Conservation (phyloP, 192 early-diverging fungal species). For the Thamnidium elegans region DNA sequence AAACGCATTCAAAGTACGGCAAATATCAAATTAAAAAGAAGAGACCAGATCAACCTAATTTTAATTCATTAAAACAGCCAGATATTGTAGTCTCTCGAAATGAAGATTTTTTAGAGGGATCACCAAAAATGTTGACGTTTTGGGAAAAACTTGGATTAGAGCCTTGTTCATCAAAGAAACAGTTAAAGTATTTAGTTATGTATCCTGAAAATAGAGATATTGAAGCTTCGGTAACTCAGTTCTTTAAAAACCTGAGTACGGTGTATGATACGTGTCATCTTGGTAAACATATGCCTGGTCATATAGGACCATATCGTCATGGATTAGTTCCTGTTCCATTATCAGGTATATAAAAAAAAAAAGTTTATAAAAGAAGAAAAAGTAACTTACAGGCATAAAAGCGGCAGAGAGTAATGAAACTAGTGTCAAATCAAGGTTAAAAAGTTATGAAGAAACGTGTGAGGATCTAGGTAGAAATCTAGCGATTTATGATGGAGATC, state of each 20-base stretch:
- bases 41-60: slow-evolving; percentile 34
- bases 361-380: too few relatives aligned
- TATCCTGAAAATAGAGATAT: slow-evolving; percentile 43
- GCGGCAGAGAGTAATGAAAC: neutral
- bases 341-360: slow-evolving; percentile 26
- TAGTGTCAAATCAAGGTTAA: neutral
- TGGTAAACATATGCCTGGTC: slow-evolving; percentile 40
- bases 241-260: slow-evolving; percentile 43
- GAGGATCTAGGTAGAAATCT: neutral
- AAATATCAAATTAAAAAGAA: slow-evolving; percentile 49
- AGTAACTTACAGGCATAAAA: too few relatives aligned
- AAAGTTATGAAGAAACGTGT: slow-evolving; percentile 14
- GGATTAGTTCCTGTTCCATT: slow-evolving; percentile 45
- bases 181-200: slow-evolving; percentile 46
- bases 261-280: slow-evolving; percentile 45
- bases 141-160: slow-evolving; percentile 54
- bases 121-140: slow-evolving; percentile 43
- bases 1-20: slow-evolving; percentile 48
- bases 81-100: slow-evolving; percentile 45
- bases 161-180: slow-evolving; percentile 46
- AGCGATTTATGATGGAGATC: neutral
- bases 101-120: slow-evolving; percentile 45
- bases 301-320: slow-evolving; percentile 29
- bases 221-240: slow-evolving; percentile 32
- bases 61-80: slow-evolving; percentile 34